A percentile compares a stretch with the other conserved stretches of the same genome.
phyloP scores from a whole-genome alignment of 495 filamentous ascomycete genomes.

The Staphylotrichum tortipilum region DNA sequence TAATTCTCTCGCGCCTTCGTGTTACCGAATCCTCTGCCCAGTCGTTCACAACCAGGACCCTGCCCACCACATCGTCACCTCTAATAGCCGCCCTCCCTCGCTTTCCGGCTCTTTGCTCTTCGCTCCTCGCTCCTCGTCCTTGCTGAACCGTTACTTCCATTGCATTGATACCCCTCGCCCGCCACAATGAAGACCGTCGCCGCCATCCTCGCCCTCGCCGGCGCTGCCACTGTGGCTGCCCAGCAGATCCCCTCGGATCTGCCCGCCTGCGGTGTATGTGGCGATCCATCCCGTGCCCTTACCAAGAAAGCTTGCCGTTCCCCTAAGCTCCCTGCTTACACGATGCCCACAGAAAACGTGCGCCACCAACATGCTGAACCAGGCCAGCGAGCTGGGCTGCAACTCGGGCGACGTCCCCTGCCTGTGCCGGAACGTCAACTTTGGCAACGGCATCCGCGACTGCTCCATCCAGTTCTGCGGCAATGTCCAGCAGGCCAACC shows the following conservation, averaged over 20 bases:
- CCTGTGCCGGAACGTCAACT: slow-evolving; percentile 62
- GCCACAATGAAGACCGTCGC: slow-evolving; percentile 34
- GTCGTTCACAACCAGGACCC: background rate
- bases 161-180: background rate
- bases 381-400: slow-evolving; percentile 57
- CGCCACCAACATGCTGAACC: slow-evolving; percentile 60
- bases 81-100: background rate
- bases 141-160: background rate
- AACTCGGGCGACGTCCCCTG: slow-evolving; percentile 45
- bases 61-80: background rate
- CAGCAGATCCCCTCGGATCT: slow-evolving; percentile 22
- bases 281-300: background rate
- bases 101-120: no score
- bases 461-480: slow-evolving; percentile 63
- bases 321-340: background rate
- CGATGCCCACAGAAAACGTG: slow-evolving; percentile 52
- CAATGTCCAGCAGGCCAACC: slow-evolving; percentile 18
- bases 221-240: slow-evolving; percentile 24
- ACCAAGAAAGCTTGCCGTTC: background rate
- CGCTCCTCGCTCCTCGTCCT: no score
- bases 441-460: slow-evolving; percentile 68
- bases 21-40: background rate
- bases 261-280: slow-evolving; percentile 36
- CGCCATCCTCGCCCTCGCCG: slow-evolving; percentile 23
- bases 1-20: background rate